phyloP scores from a whole-genome alignment of 2,329 filamentous ascomycete species.

The Trichoderma sp. region DNA sequence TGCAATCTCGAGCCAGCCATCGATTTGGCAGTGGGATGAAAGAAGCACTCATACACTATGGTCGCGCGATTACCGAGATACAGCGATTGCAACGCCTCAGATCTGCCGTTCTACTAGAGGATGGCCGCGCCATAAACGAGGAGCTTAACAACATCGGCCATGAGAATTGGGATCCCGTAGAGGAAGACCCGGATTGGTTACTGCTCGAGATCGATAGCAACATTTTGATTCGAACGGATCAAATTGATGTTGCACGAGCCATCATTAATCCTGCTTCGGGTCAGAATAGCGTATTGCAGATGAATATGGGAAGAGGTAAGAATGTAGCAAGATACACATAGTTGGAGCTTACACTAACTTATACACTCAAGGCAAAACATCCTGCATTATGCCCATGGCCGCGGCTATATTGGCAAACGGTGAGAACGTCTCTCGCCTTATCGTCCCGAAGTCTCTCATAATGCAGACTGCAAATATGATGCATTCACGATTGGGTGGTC shows the following conservation, averaged over 20 bases:
- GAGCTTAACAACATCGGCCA: slow-evolving; percentile 35
- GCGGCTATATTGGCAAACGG: slow-evolving; percentile 44
- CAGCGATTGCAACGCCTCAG: slow-evolving; percentile 6
- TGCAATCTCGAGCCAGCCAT: slow-evolving; percentile 31
- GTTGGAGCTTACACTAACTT: not conserved
- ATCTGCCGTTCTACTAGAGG: not conserved
- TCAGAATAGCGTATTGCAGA: slow-evolving; percentile 58
- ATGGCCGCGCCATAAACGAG: not conserved
- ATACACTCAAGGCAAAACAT: slow-evolving; percentile 49
- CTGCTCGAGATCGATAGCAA: slow-evolving; percentile 64
- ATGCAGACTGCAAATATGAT: slow-evolving; percentile 57
- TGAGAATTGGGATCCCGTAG: slow-evolving; percentile 52
- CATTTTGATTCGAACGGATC: slow-evolving; percentile 58
- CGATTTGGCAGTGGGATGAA: slow-evolving; percentile 37
- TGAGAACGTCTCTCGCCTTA: slow-evolving; percentile 46
- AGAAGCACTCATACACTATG: slow-evolving; percentile 42
- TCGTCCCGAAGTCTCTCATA: slow-evolving; percentile 55
- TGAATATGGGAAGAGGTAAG: slow-evolving; percentile 63
- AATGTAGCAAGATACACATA: not conserved
- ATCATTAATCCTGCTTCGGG: slow-evolving; percentile 54
- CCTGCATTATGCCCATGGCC: slow-evolving; percentile 53
- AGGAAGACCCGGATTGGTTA: slow-evolving; percentile 57
- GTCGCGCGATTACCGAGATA: slow-evolving; percentile 37
- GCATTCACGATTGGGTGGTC: slow-evolving; percentile 51
- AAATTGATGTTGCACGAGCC: slow-evolving; percentile 59